Base-by-base conservation (phyloP, 108 stramenopile genomes). In the Epithemia pelagica region DNA sequence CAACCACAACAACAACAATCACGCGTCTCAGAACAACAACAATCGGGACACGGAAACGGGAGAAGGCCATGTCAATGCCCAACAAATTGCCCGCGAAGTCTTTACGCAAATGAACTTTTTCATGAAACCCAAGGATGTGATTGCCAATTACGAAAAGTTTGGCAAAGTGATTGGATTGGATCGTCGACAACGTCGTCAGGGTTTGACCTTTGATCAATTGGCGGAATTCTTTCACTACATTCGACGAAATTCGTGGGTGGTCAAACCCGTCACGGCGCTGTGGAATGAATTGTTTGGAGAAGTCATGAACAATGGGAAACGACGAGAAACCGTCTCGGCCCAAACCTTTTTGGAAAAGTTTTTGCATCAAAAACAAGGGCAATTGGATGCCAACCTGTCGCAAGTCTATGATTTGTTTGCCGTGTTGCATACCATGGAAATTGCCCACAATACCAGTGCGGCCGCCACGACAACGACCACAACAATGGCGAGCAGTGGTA, bases 221-320 rank as follows among this genome's bases (percentile, higher is more conserved):
- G 82, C 83, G 26, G 89, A 85, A 1, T 75, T 93, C 37, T 68
- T 93, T 0, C 92, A 93, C 69, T 89, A 93, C 54, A 77, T 88
- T 28, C 88, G 88, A 70, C 79, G 92, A 28, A 88, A 93, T 74
- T 77, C 78, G 19, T 93, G 92, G 92, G 77, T 85, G 37, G 85
- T 84, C 7, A 90, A 90, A 59, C 92, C 92, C 0, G 77, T 83
- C 20, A 70, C 75, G 22, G 56, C 66, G 15, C 71, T 83, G 33
- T 87, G 82, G 82, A 75, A 80, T 68, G 52, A 68, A n/a, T 32
- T 87, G 63, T 83, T 87, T 70, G 86, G 86, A 51, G 78, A 81
- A 53, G 55, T 77, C 8, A 87, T 83, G 86, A 87, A 83, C 25
- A 86, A 86, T 66, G 78, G 78, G 33, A 86, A 82, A 76, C 69